phyloP scores from a whole-genome alignment of 495 filamentous ascomycete genomes.

The Podospora appendiculata region DNA sequence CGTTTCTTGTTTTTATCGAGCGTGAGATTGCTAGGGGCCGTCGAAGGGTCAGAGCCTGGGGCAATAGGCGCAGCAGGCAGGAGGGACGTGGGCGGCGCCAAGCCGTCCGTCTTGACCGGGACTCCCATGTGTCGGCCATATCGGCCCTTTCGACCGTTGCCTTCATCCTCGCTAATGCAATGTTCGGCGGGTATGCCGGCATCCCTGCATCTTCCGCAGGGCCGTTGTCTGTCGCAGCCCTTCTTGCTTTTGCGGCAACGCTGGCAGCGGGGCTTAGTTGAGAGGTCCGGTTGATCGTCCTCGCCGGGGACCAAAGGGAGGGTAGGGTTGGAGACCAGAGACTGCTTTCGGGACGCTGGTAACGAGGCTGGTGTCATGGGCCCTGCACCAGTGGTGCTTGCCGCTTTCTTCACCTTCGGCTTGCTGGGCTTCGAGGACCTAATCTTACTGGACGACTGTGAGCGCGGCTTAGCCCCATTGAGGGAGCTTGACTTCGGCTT shows the following conservation, averaged over 20 bases:
- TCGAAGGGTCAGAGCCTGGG: background rate
- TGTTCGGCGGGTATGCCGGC: constrained; percentile 86
- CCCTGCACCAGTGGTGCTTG: constrained; percentile 18
- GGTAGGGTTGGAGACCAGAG: constrained; percentile 62
- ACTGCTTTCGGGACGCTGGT: constrained; percentile 70
- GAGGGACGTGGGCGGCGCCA: constrained; percentile 22
- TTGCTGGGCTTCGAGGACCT: constrained; percentile 41
- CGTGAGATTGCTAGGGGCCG: background rate
- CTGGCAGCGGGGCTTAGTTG: constrained; percentile 93
- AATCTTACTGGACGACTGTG: constrained; percentile 22
- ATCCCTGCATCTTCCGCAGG: constrained; percentile 91
- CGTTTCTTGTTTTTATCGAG: constrained; percentile 43
- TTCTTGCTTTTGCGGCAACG: constrained; percentile 99
- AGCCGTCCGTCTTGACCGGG: constrained; percentile 54
- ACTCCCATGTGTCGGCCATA: constrained; percentile 96
- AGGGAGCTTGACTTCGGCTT: constrained; percentile 33
- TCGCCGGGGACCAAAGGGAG: constrained; percentile 56
- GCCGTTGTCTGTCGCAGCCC: constrained; percentile 92
- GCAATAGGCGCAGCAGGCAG: constrained; percentile 34
- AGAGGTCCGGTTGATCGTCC: constrained; percentile 81
- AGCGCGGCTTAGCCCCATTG: constrained; percentile 19
- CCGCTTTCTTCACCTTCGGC: constrained; percentile 51
- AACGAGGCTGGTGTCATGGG: constrained; percentile 67
- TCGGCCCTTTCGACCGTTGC: constrained; percentile 91
- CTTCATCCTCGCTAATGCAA: constrained; percentile 94